Percentiles rank a stretch among this genome's conserved stretches.
These are phyloP conservation scores for Dioscorea alata DNA, from an alignment of 106 monocot genomes.

Conservation along the genomic window DNA sequence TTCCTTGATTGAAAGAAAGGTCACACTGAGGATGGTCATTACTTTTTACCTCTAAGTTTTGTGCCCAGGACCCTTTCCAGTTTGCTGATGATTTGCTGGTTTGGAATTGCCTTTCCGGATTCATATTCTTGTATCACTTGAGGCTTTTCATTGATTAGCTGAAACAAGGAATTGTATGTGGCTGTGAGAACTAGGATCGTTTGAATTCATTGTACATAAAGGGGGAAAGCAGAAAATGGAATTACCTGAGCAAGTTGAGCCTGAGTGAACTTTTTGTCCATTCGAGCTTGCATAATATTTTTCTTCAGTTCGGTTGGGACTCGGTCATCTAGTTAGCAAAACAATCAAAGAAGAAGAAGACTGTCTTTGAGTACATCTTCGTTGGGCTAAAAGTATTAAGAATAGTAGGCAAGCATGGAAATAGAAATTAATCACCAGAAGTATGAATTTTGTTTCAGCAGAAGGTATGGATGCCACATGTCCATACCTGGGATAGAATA, in stretches of 20 bases:
- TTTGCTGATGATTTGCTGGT: slow-evolving; percentile 86
- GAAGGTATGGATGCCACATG: no score
- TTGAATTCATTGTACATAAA: background rate
- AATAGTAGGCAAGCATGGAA: no score
- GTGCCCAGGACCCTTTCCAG: slow-evolving; percentile 79
- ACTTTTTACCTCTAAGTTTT: slow-evolving; percentile 84
- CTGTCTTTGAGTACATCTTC: no score
- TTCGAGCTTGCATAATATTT: slow-evolving; percentile 85
- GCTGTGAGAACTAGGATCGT: background rate
- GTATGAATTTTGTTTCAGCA: no score
- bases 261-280: slow-evolving; percentile 92
- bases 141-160: slow-evolving; percentile 97
- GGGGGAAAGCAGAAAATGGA: background rate
- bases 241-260: slow-evolving; percentile 88
- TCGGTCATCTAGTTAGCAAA: slow-evolving; percentile 49
- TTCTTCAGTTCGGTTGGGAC: slow-evolving; percentile 87
- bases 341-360: no score
- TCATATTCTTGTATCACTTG: slow-evolving; percentile 98
- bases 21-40: background rate
- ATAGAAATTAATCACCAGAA: no score
- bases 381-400: no score
- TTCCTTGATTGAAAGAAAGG: no score
- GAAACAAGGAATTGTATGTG: background rate
- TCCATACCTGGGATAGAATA: no score
- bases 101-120: slow-evolving; percentile 95